A percentile compares a stretch with the other conserved stretches of the same genome.
phyloP scores from a whole-genome alignment of 352 stramenopile species.

The Globisporangium canariense region DNA sequence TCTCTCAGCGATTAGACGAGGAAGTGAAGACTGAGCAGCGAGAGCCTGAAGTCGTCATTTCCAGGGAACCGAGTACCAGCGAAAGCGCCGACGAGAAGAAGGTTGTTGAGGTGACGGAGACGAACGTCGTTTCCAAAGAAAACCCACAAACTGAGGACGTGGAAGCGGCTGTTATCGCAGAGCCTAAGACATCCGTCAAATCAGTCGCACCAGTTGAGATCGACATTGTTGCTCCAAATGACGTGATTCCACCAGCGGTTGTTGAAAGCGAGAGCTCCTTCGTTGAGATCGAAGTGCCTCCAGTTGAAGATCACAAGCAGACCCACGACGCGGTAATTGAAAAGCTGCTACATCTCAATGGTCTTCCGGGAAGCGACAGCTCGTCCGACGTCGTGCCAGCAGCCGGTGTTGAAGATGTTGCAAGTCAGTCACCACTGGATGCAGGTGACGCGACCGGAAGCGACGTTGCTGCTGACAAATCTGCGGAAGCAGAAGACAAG shows the following conservation, averaged over 20 bases:
- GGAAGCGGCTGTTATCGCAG: neutral
- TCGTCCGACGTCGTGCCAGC: neutral
- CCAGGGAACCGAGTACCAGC: neutral
- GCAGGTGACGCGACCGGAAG: neutral
- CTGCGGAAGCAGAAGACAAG: neutral
- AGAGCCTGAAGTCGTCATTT: neutral
- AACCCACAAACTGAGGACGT: neutral
- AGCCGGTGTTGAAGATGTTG: neutral
- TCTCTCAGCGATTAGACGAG: neutral
- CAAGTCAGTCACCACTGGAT: neutral
- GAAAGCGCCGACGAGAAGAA: neutral
- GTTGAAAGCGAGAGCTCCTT: neutral
- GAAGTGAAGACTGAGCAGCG: neutral
- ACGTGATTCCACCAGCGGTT: neutral
- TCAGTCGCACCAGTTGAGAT: neutral
- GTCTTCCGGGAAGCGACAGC: slow-evolving; percentile 1
- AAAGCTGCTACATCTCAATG: slow-evolving; percentile 12
- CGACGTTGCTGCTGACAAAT: neutral
- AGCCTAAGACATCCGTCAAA: neutral
- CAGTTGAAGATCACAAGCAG: slow-evolving; percentile 2
- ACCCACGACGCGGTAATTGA: slow-evolving; percentile 8
- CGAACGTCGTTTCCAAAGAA: neutral
- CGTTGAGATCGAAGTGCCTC: slow-evolving; percentile 10
- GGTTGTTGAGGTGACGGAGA: neutral
- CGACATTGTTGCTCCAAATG: neutral